These are phyloP conservation scores for Marasmius fiardii DNA, from an alignment of 1,284 basidiomycete species.

Conservation along the genomic window DNA sequence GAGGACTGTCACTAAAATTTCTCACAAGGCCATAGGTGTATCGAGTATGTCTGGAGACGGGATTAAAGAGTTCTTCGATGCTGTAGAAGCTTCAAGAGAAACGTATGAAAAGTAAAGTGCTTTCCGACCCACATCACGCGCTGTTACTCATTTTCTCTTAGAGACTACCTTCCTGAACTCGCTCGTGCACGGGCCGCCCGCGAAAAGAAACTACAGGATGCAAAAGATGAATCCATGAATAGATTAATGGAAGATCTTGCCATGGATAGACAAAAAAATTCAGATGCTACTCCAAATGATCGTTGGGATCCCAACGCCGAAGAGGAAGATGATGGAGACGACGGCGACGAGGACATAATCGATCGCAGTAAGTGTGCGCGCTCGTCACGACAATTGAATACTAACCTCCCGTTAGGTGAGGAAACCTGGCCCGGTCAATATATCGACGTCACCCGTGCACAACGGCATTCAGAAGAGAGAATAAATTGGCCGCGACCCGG, in stretches of 20 bases:
- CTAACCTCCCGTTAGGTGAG: slow-evolving; percentile 40
- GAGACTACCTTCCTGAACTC: slow-evolving; percentile 92
- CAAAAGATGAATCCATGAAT: slow-evolving; percentile 13
- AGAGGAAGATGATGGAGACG: slow-evolving; percentile 54
- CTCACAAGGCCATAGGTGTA: slow-evolving; percentile 83
- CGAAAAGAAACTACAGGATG: slow-evolving; percentile 56
- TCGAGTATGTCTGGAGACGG: slow-evolving; percentile 95
- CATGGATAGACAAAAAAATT: slow-evolving; percentile 10
- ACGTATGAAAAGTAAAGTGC: slow-evolving; percentile 88
- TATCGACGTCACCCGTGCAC: slow-evolving; percentile 58
- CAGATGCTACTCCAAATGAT: slow-evolving; percentile 6
- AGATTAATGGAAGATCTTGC: slow-evolving; percentile 12
- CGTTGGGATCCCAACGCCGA: slow-evolving; percentile 48
- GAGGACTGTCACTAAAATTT: background rate
- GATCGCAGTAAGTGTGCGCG: slow-evolving; percentile 55
- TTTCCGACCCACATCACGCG: background rate
- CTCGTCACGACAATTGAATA: slow-evolving; percentile 3
- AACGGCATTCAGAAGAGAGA: slow-evolving; percentile 46
- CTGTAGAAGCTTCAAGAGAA: slow-evolving; percentile 82
- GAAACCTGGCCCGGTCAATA: slow-evolving; percentile 69
- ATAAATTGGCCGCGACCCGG: slow-evolving; percentile 66
- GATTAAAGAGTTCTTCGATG: slow-evolving; percentile 87
- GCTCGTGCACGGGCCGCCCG: slow-evolving; percentile 60
- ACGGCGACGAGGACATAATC: slow-evolving; percentile 61
- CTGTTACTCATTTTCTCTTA: slow-evolving; percentile 26